A percentile compares a stretch with the other conserved stretches of the same genome.
These are phyloP conservation scores for Styphnolobium japonicum DNA, from an alignment of 306 rosid species.

Conservation along the genomic window DNA sequence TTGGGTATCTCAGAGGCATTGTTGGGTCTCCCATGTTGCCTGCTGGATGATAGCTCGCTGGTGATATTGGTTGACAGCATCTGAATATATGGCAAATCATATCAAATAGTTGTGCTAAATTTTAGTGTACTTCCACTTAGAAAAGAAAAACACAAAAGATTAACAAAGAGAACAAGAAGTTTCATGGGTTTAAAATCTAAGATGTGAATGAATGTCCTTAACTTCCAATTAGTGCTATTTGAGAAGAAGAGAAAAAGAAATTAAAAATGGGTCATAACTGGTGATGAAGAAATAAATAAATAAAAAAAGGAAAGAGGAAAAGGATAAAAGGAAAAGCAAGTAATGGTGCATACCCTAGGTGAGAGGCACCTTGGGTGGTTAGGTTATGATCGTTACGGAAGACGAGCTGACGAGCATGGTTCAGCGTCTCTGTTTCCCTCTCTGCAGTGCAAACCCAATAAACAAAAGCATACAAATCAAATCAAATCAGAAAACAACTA, in stretches of 20 bases:
- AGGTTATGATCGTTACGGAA: constrained; percentile 73
- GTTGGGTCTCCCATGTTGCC: constrained; percentile 59
- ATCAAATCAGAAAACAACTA: constrained; percentile 24
- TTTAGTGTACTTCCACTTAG: not conserved
- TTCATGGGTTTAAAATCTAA: not conserved
- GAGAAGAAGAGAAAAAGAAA: not conserved
- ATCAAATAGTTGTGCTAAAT: not conserved
- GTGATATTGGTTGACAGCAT: constrained; percentile 66
- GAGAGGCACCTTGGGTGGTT: constrained; percentile 59
- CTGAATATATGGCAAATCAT: constrained; percentile 31
- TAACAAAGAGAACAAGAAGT: not conserved
- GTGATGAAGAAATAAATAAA: not conserved
- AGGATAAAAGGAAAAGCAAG: not conserved
- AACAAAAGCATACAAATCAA: constrained; percentile 7
- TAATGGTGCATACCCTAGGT: constrained; percentile 56
- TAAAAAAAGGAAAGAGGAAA: not conserved
- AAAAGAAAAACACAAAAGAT: not conserved
- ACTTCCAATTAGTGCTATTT: not conserved
- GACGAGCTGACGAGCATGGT: constrained; percentile 93
- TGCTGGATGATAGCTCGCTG: constrained; percentile 53
- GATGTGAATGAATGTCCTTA: not conserved
- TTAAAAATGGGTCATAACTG: not conserved
- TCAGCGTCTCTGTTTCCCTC: constrained; percentile 97
- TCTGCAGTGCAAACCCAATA: constrained; percentile 46
- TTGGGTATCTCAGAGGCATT: constrained; percentile 64